phyloP scores from a whole-genome alignment of 495 filamentous ascomycete genomes.

The Letharia columbiana region DNA sequence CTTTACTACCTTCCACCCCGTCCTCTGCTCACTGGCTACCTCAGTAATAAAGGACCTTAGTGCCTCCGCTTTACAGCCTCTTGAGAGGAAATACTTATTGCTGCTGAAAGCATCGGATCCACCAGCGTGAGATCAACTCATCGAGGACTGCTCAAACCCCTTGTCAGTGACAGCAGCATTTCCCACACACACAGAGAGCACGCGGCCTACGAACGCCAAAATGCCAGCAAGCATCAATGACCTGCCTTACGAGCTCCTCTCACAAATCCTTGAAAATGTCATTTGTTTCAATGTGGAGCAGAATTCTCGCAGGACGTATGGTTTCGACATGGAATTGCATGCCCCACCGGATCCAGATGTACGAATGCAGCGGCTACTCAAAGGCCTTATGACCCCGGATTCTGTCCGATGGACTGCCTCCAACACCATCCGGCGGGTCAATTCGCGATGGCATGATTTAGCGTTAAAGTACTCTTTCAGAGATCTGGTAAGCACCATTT shows the following conservation, averaged over 20 bases:
- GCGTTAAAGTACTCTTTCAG: conserved; percentile 38
- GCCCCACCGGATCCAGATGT: conserved; percentile 12
- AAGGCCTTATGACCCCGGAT: conserved; percentile 40
- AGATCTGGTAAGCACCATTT: conserved; percentile 23
- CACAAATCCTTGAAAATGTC: conserved; percentile 38
- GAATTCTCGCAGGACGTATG: conserved; percentile 28
- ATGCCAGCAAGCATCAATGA: conserved; percentile 31
- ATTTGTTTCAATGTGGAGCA: conserved; percentile 33
- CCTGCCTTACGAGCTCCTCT: conserved; percentile 43
- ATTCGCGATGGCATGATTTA: conserved; percentile 44
- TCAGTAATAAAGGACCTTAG: too few relatives aligned
- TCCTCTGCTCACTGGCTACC: too few relatives aligned
- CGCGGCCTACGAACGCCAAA: background rate
- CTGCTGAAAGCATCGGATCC: too few relatives aligned
- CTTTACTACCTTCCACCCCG: too few relatives aligned
- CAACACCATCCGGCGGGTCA: conserved; percentile 39
- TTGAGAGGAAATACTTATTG: too few relatives aligned
- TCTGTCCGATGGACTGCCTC: conserved; percentile 42
- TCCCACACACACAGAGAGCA: background rate
- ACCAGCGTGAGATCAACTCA: background rate
- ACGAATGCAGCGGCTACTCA: conserved; percentile 35
- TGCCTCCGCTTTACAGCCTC: too few relatives aligned
- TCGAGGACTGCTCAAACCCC: background rate
- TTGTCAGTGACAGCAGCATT: background rate
- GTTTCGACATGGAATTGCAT: background rate